Base-by-base conservation (phyloP, 148 eudicot species). In the Limonium bicolor region DNA sequence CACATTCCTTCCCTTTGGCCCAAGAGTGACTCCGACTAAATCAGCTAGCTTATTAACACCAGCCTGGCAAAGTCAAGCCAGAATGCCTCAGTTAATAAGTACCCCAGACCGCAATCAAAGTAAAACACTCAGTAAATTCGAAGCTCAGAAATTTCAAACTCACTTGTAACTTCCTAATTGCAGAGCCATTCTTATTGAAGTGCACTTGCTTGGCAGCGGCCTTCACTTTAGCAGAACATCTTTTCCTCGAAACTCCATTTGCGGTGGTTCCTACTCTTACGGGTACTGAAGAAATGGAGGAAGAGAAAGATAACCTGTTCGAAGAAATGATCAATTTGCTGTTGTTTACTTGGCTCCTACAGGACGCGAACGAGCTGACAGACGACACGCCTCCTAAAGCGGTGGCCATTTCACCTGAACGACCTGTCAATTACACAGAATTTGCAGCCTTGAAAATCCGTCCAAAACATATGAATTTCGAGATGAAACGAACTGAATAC, bases 21-120 rank as follows among this genome's bases (percentile, higher is more conserved):
- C 81, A 29, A 74, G 76, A 46, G 81, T 74, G 44, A 74, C 76
- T 41, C 81, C 81, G 53, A 74, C 81, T 45, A 74, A 54, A 74
- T 74, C 81, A 4, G 81, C 81, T 57, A 74, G 73, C 65, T 74
- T 74, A 46, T 74, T 70, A 34, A 70, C 76, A 31, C 81, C 76
- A 5, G 72, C 70, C 81, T 74, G 62, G 41, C 33, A 4, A 24
- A 7, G 28, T 39, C 48, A 27, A 7, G 18, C 14, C 28, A 27
- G 18, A 15, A 27, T 9, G 14, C 15, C 45, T 22, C 36, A 43
- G 18, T 10, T 14, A 1, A 13, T 40, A 19, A 43, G 8, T 14
- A 13, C 8, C 31, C 20, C 13, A 13, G 24, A 2, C 18, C 15
- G 8, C 1, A n/a, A 38, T 4, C 1, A 17, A 20, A 7, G 27